Percentiles rank a stretch among this genome's conserved stretches.
Conservation (phyloP, 352 stramenopile species). For the Phytophthora pseudosyringae region DNA sequence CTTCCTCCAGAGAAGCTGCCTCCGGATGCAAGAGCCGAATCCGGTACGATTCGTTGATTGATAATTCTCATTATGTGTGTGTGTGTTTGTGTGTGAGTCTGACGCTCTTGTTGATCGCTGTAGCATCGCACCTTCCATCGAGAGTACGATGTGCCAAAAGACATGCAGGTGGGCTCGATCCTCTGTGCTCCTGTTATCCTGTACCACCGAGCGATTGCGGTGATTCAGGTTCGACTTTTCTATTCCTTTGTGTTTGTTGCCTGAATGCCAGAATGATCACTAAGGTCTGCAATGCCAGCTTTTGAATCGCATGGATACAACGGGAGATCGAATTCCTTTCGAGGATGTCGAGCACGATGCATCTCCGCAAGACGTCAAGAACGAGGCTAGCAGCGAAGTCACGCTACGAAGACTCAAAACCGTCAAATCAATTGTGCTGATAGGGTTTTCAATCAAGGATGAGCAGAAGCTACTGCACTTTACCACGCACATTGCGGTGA, state of each 20-base stretch:
- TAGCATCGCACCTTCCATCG: constrained; percentile 65
- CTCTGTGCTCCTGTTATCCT: constrained; percentile 62
- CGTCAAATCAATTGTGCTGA: constrained; percentile 28
- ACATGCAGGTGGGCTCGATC: constrained; percentile 60
- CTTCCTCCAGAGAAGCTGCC: constrained; percentile 61
- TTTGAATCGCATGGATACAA: constrained; percentile 54
- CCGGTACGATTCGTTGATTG: constrained; percentile 26
- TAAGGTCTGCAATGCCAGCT: constrained; percentile 30
- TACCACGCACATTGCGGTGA: constrained; percentile 57
- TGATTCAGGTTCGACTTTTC: constrained; percentile 50
- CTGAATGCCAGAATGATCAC: no score
- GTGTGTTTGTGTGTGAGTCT: not conserved
- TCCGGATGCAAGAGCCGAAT: constrained; percentile 67
- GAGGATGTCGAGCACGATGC: constrained; percentile 3
- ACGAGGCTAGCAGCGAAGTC: constrained; percentile 48
- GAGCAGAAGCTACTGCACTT: constrained; percentile 75
- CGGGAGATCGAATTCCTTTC: constrained; percentile 9
- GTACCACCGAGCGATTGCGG: constrained; percentile 57
- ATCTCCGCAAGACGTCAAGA: constrained; percentile 25
- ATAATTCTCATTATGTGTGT: not conserved
- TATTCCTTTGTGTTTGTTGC: no score
- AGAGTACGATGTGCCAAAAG: constrained; percentile 65
- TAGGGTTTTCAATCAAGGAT: constrained; percentile 64
- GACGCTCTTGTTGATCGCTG: not conserved
- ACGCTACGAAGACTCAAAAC: constrained; percentile 43